A percentile compares a stretch with the other conserved stretches of the same genome.
These are phyloP conservation scores for Neonectria faginata DNA, from an alignment of 2,329 filamentous ascomycete species.

Conservation along the genomic window DNA sequence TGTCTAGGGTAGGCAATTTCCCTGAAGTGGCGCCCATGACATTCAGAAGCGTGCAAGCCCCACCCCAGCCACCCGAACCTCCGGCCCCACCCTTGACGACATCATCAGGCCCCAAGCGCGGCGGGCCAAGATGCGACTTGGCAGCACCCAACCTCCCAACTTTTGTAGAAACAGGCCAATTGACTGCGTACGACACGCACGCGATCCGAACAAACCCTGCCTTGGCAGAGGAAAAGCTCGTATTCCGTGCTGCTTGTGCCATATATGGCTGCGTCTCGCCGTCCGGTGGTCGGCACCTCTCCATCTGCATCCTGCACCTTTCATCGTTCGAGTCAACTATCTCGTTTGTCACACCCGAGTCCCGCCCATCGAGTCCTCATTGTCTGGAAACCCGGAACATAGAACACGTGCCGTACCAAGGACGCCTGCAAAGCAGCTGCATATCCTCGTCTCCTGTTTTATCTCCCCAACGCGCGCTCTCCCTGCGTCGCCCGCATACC, in stretches of 20 bases:
- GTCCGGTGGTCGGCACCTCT: constrained; percentile 13
- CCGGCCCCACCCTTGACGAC: constrained; percentile 19
- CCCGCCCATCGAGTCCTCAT: background rate
- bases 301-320: constrained; percentile 14
- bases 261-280: constrained; percentile 23
- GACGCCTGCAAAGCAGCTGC: background rate
- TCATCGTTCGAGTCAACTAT: constrained; percentile 15
- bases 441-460: background rate
- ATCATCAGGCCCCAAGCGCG: constrained; percentile 24
- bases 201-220: constrained; percentile 11
- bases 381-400: background rate
- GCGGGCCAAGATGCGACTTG: background rate
- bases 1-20: background rate
- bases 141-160: constrained; percentile 23
- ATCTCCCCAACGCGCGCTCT: background rate
- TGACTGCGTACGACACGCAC: constrained; percentile 9
- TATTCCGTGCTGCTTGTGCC: constrained; percentile 6
- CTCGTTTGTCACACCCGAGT: constrained; percentile 14
- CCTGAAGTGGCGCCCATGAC: background rate
- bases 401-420: background rate
- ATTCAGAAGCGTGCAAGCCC: background rate
- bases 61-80: constrained; percentile 22
- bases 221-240: background rate
- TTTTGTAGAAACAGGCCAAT: constrained; percentile 23
- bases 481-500: constrained; percentile 9